A percentile compares a stretch with the other conserved stretches of the same genome.
Evolutionary conservation across 169 alveolate genomes (phyloP).

Genomic region (Eimeria praecox): DNA sequence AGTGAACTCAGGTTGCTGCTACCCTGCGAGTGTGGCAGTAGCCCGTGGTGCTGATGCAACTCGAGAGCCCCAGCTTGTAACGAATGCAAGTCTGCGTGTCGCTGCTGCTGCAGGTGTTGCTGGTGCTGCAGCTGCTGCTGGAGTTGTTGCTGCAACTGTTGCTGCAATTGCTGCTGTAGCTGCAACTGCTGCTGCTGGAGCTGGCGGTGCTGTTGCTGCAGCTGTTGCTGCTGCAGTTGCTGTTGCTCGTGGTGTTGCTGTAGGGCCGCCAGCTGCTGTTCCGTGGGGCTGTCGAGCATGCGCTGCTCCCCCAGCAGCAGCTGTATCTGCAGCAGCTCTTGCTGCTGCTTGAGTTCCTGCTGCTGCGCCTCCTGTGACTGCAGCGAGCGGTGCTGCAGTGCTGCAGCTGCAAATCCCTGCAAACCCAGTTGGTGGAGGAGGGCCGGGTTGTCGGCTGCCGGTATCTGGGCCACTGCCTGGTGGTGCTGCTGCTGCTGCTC

Average conservation of each 20-base stretch:
- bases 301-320: constrained; percentile 72
- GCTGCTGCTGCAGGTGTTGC: constrained; percentile 47
- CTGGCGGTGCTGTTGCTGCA: constrained; percentile 72
- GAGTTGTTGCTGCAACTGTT: constrained; percentile 13
- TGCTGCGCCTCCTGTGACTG: constrained; percentile 72
- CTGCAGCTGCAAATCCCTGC: constrained; percentile 64
- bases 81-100: constrained; percentile 58
- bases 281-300: constrained; percentile 47
- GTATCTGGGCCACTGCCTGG: constrained; percentile 27
- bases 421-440: constrained; percentile 51
- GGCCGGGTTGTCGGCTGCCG: not conserved
- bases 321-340: constrained; percentile 68
- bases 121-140: constrained; percentile 22
- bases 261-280: constrained; percentile 67
- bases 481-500: not conserved
- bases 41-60: constrained; percentile 21
- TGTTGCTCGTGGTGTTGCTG: constrained; percentile 58
- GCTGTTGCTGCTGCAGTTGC: constrained; percentile 30
- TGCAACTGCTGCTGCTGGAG: constrained; percentile 69
- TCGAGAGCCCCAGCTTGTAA: constrained; percentile 57
- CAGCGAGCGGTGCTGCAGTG: constrained; percentile 55
- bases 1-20: not conserved
- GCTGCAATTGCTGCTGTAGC: constrained; percentile 52
- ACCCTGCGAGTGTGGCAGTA: constrained; percentile 28
- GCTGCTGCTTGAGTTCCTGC: constrained; percentile 66